Evolutionary conservation across 352 stramenopile species (phyloP), one percentile per base, ranked within the genome.

Genomic region (Globisporangium sylvaticum): DNA sequence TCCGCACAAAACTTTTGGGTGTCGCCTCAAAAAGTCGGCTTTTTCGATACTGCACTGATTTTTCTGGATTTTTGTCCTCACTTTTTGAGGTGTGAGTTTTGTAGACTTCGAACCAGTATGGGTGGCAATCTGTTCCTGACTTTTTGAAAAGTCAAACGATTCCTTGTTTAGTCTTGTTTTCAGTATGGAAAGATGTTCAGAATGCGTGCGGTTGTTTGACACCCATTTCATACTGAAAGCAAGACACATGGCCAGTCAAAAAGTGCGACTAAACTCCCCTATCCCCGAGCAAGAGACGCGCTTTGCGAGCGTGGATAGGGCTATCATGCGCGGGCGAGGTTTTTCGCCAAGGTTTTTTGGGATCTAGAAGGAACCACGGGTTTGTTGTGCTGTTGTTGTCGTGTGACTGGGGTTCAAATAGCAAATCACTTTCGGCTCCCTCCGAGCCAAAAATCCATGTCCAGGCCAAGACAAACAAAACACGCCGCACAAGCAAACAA

Each of bases 401-500:
- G 22, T 14, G 25, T 31, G 34, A n/a, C 57, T 24, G 14, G 50
- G 22, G 58, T n/a, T 44, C 53, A 58, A 27, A 64, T 62, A 32
- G 58, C 53, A 58, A 42, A 64, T 63, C 34, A 53, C 58, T 39
- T 63, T 63, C 29, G 14, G 15, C 54, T 44, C 53, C 31, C 27
- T 59, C 29, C 20, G 55, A 60, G 55, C 55, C 55, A 60, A 46
- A 60, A 60, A 60, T 60, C 55, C 55, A 60, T 25, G 42, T 54
- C 46, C 46, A 59, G 4, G 24, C 14, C 52, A 55, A n/a, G 20
- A n/a, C 10, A n/a, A 10, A 14, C 44, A 52, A 25, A 10, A 22
- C 50, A n/a, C 15, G 8, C 7, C 50, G 14, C 27, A 29, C 52
- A 12, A 34, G 50, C 39, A 46, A 20, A 9, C 39, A 46, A 46